phyloP scores from a whole-genome alignment of 2,329 filamentous ascomycete genomes.

The Eutypa lata region DNA sequence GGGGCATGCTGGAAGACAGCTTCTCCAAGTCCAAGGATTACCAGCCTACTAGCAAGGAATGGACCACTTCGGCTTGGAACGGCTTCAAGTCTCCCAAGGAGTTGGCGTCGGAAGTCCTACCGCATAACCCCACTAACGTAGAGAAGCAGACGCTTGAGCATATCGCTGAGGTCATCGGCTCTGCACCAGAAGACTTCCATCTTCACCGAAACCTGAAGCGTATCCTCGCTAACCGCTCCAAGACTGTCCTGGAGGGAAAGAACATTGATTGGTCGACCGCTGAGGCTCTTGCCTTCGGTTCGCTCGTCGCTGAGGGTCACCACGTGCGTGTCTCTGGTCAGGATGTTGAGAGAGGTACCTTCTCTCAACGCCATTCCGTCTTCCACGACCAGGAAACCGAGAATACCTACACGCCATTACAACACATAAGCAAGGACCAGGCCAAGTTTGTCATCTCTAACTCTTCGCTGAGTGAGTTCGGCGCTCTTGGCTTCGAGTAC shows the following conservation, averaged over 20 bases:
- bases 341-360: constrained; percentile 98
- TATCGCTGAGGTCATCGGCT: constrained; percentile 78
- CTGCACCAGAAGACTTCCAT: constrained; percentile 78
- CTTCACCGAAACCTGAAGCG: constrained; percentile 96
- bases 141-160: constrained; percentile 70
- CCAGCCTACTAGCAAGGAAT: constrained; percentile 92
- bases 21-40: constrained; percentile 98
- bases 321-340: constrained; percentile 97
- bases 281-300: constrained; percentile 91
- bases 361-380: constrained; percentile 95
- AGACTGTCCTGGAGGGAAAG: constrained; percentile 87
- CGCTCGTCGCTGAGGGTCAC: constrained; percentile 87
- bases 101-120: constrained; percentile 87
- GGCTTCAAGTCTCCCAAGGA: constrained; percentile 99
- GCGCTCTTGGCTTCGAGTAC: constrained; percentile 92
- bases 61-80: constrained; percentile 98
- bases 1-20: constrained; percentile 97
- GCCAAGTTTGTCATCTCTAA: constrained; percentile 96
- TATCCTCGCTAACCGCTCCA: constrained; percentile 84
- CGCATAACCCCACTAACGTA: constrained; percentile 84
- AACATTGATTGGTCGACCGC: constrained; percentile 98
- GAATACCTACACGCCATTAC: constrained; percentile 86
- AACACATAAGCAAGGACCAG: constrained; percentile 86
- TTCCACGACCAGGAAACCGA: constrained; percentile 97
- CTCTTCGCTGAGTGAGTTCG: constrained; percentile 74